Evolutionary conservation across 257 asterid genomes (phyloP).

Genomic region (Solanum peruvianum): DNA sequence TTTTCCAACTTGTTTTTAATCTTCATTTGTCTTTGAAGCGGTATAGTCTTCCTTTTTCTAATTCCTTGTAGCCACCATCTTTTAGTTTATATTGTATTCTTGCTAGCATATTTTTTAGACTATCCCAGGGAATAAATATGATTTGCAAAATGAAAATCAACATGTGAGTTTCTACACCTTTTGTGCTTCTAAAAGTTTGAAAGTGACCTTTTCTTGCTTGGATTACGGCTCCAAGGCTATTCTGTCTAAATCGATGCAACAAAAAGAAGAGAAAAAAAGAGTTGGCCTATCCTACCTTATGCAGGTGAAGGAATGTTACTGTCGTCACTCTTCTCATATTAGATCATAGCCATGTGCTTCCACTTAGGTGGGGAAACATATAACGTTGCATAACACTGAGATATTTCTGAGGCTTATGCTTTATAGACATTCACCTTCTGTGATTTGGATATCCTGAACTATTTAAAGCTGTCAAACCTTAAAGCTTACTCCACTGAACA

Average conservation of each 20-base stretch:
- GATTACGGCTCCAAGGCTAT: neutral
- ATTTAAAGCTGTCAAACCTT: neutral
- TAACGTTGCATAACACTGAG: neutral
- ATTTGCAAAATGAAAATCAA: neutral
- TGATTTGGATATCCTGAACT: neutral
- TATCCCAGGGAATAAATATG: neutral
- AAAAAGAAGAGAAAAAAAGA: neutral
- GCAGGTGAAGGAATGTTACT: neutral
- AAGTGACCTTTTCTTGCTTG: neutral
- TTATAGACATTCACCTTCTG: neutral
- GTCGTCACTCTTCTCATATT: neutral
- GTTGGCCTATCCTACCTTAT: neutral
- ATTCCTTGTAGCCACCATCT: neutral
- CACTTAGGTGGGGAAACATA: neutral
- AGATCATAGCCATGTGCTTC: neutral
- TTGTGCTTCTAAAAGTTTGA: neutral
- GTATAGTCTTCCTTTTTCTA: neutral
- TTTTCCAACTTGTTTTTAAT: neutral
- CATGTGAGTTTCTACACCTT: neutral
- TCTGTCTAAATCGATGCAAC: neutral
- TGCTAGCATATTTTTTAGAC: neutral
- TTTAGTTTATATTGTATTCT: neutral
- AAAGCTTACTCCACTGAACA: neutral
- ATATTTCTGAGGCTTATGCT: neutral
- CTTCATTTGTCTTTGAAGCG: neutral